Conservation (phyloP, 805 yeast species). For the Candida chilensis region DNA sequence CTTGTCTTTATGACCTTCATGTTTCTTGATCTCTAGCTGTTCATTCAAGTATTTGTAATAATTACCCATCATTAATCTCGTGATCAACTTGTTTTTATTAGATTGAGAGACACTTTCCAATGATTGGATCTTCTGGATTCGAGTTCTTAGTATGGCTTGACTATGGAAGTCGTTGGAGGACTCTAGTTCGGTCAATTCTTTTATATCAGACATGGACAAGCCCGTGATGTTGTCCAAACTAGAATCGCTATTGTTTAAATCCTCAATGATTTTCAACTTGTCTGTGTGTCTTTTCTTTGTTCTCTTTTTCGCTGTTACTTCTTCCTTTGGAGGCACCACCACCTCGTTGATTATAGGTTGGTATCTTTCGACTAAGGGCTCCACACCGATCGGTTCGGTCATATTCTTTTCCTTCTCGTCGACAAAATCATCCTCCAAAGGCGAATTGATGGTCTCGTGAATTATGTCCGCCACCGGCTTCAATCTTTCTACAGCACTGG, state of each 20-base stretch:
- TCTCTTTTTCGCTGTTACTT: conserved; percentile 4
- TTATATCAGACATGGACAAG: background rate
- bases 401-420: conserved; percentile 12
- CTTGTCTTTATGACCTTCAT: conserved; percentile 5
- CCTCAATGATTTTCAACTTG: conserved; percentile 9
- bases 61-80: conserved; percentile 62
- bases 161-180: conserved; percentile 25
- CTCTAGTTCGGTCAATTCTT: conserved; percentile 22
- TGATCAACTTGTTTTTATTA: conserved; percentile 42
- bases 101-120: conserved; percentile 24
- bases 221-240: too few relatives aligned
- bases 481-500: conserved; percentile 42
- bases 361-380: conserved; percentile 33
- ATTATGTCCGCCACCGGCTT: conserved; percentile 36
- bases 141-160: conserved; percentile 30
- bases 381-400: conserved; percentile 50
- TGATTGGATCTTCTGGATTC: conserved; percentile 38
- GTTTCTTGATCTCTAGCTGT: conserved; percentile 14
- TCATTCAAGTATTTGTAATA: conserved; percentile 39
- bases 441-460: conserved; percentile 36
- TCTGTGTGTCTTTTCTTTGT: conserved; percentile 5
- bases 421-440: conserved; percentile 33
- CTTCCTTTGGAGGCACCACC: conserved; percentile 34
- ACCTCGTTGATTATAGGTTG: conserved; percentile 43
- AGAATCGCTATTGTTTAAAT: conserved; percentile 18